These are phyloP conservation scores for Solanum arcanum DNA, from an alignment of 257 asterid genomes.

Conservation along the genomic window DNA sequence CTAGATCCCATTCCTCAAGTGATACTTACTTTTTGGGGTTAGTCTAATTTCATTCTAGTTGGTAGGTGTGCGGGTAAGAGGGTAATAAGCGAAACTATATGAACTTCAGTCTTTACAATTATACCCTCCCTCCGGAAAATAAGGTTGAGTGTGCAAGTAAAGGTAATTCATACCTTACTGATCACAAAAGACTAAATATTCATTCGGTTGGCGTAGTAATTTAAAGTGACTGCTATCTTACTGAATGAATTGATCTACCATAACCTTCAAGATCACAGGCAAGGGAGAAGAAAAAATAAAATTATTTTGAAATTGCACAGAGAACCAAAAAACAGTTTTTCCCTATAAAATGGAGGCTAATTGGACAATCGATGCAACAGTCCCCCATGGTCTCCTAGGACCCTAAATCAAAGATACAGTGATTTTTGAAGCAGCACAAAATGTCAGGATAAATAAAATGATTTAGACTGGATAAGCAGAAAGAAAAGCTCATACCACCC, in stretches of 20 bases:
- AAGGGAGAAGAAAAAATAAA: background rate
- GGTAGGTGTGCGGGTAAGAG: background rate
- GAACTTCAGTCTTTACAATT: background rate
- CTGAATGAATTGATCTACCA: background rate
- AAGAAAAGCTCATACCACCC: slow-evolving; percentile 60
- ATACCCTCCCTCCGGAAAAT: background rate
- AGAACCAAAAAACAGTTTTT: background rate
- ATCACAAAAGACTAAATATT: background rate
- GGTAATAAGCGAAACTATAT: background rate
- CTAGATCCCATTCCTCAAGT: background rate
- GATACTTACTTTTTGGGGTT: background rate
- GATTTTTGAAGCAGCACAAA: background rate
- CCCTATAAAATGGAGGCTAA: background rate
- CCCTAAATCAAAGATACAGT: background rate
- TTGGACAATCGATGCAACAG: background rate
- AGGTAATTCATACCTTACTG: background rate
- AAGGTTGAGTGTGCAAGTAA: background rate
- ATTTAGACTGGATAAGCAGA: background rate
- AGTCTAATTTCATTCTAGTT: background rate
- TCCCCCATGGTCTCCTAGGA: background rate
- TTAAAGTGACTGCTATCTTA: background rate
- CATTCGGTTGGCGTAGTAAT: background rate
- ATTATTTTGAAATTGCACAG: background rate
- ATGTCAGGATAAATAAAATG: background rate
- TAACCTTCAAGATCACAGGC: background rate